phyloP scores from a whole-genome alignment of 176 grass and related monocot species.

The Rhynchospora breviuscula region DNA sequence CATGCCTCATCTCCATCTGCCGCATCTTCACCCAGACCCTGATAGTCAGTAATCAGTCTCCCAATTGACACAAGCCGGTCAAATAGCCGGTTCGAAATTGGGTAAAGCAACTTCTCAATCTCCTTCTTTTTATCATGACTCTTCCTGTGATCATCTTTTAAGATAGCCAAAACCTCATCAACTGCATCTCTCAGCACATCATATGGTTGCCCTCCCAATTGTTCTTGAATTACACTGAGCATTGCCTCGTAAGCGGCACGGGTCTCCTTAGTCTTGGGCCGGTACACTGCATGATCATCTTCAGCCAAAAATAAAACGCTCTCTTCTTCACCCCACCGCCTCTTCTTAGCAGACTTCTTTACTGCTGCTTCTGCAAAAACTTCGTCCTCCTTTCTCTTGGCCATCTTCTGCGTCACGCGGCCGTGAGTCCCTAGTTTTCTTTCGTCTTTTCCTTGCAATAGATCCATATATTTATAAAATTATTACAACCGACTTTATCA shows the following conservation, averaged over 20 bases:
- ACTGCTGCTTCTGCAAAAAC: constrained; percentile 26
- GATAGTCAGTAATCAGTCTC: constrained; percentile 76
- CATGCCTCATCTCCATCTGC: constrained; percentile 30
- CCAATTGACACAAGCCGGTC: constrained; percentile 74
- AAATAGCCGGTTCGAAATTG: constrained; percentile 57
- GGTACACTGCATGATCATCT: constrained; percentile 53
- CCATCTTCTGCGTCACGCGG: too few relatives aligned
- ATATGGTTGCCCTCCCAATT: constrained; percentile 67
- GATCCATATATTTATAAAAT: too few relatives aligned
- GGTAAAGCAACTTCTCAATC: constrained; percentile 80
- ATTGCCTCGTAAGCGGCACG: constrained; percentile 80
- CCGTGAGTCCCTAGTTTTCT: too few relatives aligned
- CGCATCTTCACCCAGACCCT: constrained; percentile 37
- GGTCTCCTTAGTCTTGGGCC: constrained; percentile 95
- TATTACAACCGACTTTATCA: too few relatives aligned
- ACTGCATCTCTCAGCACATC: constrained; percentile 60
- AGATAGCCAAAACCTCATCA: constrained; percentile 61
- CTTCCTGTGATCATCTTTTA: constrained; percentile 82
- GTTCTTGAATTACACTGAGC: constrained; percentile 76
- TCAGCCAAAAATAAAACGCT: constrained; percentile 65
- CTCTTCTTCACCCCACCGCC: constrained; percentile 52
- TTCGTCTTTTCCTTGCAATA: too few relatives aligned
- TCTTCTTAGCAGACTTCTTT: constrained; percentile 32
- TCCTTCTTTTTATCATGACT: constrained; percentile 91
- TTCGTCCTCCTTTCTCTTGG: constrained; percentile 57